Evolutionary conservation across 495 filamentous ascomycete species (phyloP), one percentile per base, ranked within the genome.

Genomic region (Amorphotheca resinae): DNA sequence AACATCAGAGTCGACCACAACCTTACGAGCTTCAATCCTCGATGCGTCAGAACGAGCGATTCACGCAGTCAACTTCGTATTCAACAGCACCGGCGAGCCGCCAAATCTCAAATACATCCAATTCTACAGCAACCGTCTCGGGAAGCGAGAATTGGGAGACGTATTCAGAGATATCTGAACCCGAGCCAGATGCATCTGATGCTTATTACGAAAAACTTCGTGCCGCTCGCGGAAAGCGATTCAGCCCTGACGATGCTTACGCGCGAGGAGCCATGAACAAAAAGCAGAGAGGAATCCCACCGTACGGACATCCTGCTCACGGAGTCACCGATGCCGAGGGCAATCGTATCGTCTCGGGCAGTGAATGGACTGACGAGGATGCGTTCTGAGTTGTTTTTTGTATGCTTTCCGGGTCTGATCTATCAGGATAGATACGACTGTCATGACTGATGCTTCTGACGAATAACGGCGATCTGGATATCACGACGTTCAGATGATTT

Each of bases 121-220:
- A 72, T 12, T 57, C 65, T 22, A 74, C 70, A 47, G 84, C 81
- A 0, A 67, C 64, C 2, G 70, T 79, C 2, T 81, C 82, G 9
- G 84, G 85, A 2, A 89, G 83, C 0, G 87, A 94, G 62, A 95
- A 95, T 59, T 95, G 87, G 87, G 87, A 95, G 64, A 93, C 85
- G 17, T 94, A 87, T 47, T 82, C 86, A 49, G 80, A 85, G 57
- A 74, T 70, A 31, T 80, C 76, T 2, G 85, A 80, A 41, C 80
- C 81, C 0, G 85, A 91, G 50, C 61, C 60, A 23, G 86, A 88
- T 58, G 72, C 74, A 1, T 77, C 73, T 14, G 82, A 87, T 42
- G 68, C 74, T 6, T 87, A 89, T 58, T 87, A 82, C 54, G 79
- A 82, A 45, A 86, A 81, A 56, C 59, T 86, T 41, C 70, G 77